Percentiles rank a stretch among this genome's conserved stretches.
Conservation (phyloP, 768 basidiomycete species). For the Galerina marginata region DNA sequence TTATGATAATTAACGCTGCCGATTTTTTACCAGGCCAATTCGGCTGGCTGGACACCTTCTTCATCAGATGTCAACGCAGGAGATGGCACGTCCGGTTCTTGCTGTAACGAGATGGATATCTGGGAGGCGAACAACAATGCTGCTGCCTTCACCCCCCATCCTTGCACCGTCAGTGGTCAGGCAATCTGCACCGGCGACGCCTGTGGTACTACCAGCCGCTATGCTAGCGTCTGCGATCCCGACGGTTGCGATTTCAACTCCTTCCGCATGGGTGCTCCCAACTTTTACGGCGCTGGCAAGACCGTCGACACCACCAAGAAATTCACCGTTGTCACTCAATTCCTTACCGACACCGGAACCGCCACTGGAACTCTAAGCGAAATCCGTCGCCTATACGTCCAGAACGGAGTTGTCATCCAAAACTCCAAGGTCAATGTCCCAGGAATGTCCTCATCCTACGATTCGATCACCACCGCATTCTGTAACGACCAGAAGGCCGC, state of each 20-base stretch:
- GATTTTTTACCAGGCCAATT: constrained; percentile 21
- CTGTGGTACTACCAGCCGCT: constrained; percentile 42
- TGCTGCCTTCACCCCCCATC: constrained; percentile 58
- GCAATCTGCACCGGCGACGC: constrained; percentile 46
- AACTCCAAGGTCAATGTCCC: constrained; percentile 55
- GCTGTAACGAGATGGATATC: constrained; percentile 54
- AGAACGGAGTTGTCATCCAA: constrained; percentile 54
- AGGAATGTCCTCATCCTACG: constrained; percentile 39
- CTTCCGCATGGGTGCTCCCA: constrained; percentile 54
- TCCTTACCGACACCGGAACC: constrained; percentile 53
- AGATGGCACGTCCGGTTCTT: constrained; percentile 28
- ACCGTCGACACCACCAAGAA: constrained; percentile 34
- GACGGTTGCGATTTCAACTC: constrained; percentile 71
- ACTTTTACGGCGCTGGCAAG: constrained; percentile 52
- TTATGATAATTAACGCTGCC: not conserved
- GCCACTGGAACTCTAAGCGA: constrained; percentile 52
- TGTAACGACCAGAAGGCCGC: constrained; percentile 50
- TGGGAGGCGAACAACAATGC: constrained; percentile 62
- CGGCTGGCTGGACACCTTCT: constrained; percentile 25
- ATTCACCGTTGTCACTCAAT: constrained; percentile 66
- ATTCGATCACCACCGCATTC: constrained; percentile 54
- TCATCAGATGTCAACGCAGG: constrained; percentile 31
- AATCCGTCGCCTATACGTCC: constrained; percentile 63
- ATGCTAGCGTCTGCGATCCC: constrained; percentile 54
- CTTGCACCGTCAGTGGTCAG: constrained; percentile 46